phyloP scores from a whole-genome alignment of 192 early-diverging fungal genomes.

The Pecoramyces ruminantium region DNA sequence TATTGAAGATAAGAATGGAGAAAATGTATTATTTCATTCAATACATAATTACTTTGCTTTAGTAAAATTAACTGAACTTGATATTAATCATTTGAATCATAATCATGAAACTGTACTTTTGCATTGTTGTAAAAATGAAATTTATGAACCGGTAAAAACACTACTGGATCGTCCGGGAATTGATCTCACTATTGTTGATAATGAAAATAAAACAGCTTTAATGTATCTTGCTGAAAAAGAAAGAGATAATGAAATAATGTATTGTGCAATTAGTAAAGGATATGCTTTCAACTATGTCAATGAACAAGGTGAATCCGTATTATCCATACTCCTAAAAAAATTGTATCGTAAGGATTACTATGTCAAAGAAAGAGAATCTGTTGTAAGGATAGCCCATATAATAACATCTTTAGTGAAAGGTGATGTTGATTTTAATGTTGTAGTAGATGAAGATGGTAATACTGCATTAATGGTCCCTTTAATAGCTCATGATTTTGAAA shows the following conservation, averaged over 20 bases:
- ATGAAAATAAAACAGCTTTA: too few species aligned
- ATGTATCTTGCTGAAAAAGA: background rate
- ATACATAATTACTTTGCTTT: too few species aligned
- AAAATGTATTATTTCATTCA: too few species aligned
- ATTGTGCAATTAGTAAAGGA: background rate
- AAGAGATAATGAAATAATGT: background rate
- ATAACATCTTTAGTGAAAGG: background rate
- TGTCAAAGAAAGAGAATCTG: background rate
- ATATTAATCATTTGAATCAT: too few species aligned
- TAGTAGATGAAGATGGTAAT: background rate
- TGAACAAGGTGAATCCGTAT: background rate
- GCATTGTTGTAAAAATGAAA: too few species aligned
- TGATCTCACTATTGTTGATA: too few species aligned
- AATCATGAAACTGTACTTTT: too few species aligned
- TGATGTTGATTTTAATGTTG: background rate
- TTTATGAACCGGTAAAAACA: too few species aligned
- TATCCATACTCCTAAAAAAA: background rate
- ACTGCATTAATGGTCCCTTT: background rate
- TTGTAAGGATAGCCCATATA: background rate
- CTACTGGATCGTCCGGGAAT: too few species aligned
- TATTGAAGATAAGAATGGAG: too few species aligned
- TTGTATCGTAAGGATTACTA: background rate
- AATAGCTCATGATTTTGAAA: background rate
- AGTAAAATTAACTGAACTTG: too few species aligned
- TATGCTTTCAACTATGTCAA: background rate